These are phyloP conservation scores for Blastobotrys mokoenaii DNA, from an alignment of 805 yeast genomes.

Conservation along the genomic window DNA sequence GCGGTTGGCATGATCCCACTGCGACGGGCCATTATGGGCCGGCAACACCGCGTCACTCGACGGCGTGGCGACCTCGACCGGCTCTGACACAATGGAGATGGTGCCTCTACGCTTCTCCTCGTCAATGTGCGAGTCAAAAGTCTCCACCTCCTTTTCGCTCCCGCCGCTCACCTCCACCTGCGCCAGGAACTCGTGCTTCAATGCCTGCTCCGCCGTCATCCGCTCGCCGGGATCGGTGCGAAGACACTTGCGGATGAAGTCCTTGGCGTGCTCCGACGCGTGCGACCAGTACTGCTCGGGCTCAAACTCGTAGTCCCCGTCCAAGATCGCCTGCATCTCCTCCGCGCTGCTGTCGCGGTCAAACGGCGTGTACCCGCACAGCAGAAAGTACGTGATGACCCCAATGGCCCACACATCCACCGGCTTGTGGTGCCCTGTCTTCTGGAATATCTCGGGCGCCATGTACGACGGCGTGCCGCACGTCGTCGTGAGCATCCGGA, in stretches of 20 bases:
- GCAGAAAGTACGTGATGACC: slow-evolving; percentile 59
- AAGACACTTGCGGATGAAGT: slow-evolving; percentile 51
- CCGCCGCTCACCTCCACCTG: slow-evolving; percentile 5
- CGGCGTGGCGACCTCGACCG: too few relatives aligned
- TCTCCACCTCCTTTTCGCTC: too few relatives aligned
- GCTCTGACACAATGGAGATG: too few relatives aligned
- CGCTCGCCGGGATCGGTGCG: slow-evolving; percentile 38
- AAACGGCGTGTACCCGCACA: slow-evolving; percentile 70
- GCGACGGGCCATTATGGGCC: slow-evolving; percentile 11
- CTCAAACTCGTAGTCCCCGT: slow-evolving; percentile 51
- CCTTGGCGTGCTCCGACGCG: slow-evolving; percentile 45
- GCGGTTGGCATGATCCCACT: slow-evolving; percentile 5
- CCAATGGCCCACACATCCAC: slow-evolving; percentile 77
- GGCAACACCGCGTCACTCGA: slow-evolving; percentile 20
- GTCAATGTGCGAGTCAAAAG: too few relatives aligned
- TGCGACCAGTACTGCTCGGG: slow-evolving; percentile 52
- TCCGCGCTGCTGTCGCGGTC: slow-evolving; percentile 66
- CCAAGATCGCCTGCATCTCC: slow-evolving; percentile 53
- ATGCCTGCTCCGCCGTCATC: slow-evolving; percentile 37
- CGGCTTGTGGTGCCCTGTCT: slow-evolving; percentile 46
- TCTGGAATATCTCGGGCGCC: slow-evolving; percentile 59
- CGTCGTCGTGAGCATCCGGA: slow-evolving; percentile 36
- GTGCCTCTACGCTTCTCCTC: too few relatives aligned
- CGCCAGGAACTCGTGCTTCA: slow-evolving; percentile 38
- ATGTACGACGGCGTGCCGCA: slow-evolving; percentile 69